Percentiles rank a stretch among this genome's conserved stretches.
These are phyloP conservation scores for Talaromyces piceae DNA, from an alignment of 2,329 filamentous ascomycete genomes.

Conservation along the genomic window DNA sequence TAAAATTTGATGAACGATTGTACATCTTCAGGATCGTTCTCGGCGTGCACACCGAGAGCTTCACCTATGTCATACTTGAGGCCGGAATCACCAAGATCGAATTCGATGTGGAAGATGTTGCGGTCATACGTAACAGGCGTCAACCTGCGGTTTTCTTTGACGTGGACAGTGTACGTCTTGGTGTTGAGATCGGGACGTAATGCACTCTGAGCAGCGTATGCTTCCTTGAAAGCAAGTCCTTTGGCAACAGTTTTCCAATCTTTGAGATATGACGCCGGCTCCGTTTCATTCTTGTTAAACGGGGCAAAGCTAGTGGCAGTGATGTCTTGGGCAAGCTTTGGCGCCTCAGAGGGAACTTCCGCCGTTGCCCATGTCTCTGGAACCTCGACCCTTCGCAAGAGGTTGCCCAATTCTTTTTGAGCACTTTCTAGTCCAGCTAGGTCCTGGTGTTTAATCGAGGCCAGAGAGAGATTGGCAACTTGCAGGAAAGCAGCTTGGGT, in stretches of 20 bases:
- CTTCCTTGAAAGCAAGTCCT: conserved; percentile 88
- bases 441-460: conserved; percentile 59
- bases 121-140: conserved; percentile 86
- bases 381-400: conserved; percentile 65
- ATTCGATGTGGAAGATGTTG: conserved; percentile 99
- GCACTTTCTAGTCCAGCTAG: conserved; percentile 56
- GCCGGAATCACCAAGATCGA: conserved; percentile 84
- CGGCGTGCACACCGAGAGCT: conserved; percentile 89
- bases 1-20: conserved; percentile 84
- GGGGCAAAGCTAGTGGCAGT: conserved; percentile 73
- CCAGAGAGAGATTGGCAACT: conserved; percentile 60
- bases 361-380: conserved; percentile 73
- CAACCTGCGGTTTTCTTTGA: conserved; percentile 91
- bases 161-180: conserved; percentile 79
- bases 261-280: conserved; percentile 58
- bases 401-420: conserved; percentile 54
- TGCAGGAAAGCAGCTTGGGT: conserved; percentile 78
- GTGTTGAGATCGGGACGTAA: conserved; percentile 80
- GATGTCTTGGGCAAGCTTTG: conserved; percentile 55
- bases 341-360: conserved; percentile 38
- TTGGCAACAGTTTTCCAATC: conserved; percentile 82
- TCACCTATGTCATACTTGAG: conserved; percentile 96
- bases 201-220: conserved; percentile 63
- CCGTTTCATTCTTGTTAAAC: conserved; percentile 68
- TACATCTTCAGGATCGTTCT: conserved; percentile 77